phyloP scores from a whole-genome alignment of 306 rosid species.

The Boehmeria nivea region DNA sequence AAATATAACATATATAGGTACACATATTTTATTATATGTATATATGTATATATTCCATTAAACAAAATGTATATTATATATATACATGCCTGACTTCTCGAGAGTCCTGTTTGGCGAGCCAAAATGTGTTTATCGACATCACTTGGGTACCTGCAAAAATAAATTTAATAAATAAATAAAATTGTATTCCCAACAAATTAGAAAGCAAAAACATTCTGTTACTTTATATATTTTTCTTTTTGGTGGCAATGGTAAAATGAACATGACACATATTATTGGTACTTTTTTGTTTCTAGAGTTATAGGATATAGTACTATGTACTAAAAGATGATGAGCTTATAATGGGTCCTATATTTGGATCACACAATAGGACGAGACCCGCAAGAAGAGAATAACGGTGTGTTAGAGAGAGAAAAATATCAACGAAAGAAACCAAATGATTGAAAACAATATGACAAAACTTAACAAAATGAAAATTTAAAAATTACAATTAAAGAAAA shows the following conservation, averaged over 20 bases:
- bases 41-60: not conserved
- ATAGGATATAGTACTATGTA: not conserved
- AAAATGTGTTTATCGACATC: conserved; percentile 91
- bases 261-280: not conserved
- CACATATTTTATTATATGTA: not conserved
- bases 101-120: conserved; percentile 98
- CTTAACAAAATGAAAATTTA: not conserved
- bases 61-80: conserved; percentile 13
- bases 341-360: not conserved
- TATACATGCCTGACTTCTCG: conserved; percentile 94
- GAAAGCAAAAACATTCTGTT: conserved; percentile 9
- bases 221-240: not conserved
- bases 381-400: conserved; percentile 10
- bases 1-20: not conserved
- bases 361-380: conserved; percentile 23
- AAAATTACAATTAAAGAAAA: no score
- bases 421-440: conserved; percentile 24
- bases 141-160: conserved; percentile 80
- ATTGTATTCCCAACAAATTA: no score
- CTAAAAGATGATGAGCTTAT: not conserved
- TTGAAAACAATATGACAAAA: conserved; percentile 40
- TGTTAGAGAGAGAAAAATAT: conserved; percentile 18
- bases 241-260: not conserved
- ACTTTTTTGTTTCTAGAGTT: not conserved
- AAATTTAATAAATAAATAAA: not conserved